Base-by-base conservation (phyloP, 2,329 filamentous ascomycete genomes). In the Cercospora sojina region DNA sequence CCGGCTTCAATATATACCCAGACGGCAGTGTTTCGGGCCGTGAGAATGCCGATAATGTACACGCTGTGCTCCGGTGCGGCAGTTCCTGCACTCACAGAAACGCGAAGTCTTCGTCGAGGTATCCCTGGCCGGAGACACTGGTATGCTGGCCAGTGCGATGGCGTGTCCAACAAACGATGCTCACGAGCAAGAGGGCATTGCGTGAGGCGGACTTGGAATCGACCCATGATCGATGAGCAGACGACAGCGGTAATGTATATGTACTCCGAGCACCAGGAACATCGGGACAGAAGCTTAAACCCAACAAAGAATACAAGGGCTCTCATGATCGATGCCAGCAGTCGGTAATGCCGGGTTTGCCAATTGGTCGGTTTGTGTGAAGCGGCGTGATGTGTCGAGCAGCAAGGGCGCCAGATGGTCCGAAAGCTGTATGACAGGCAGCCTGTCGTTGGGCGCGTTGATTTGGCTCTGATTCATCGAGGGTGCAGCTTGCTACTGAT, bases 1-100 rank as follows among this genome's bases (percentile, higher is more conserved):
- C 31, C 60, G 60, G 60, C 49, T 25, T 31, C 31, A 16, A 63
- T 25, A 25, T 53, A 27, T 35, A 16, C 43, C 29, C 41, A 47
- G 49, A 57, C 60, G 32, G 49, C 49, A 27, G 8, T 43, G 51
- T 27, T 20, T 63, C 60, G 60, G 59, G 31, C 49, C 60, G 60
- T 20, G 35, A 38, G 49, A 35, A 12, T 25, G 49, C 49, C 60
- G 60, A 29, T 56, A 23, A 27, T 6, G 20, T 62, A 23, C 13
- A 41, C 20, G 29, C n/a, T 38, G 20, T 12, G n/a, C 56, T 58
- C 23, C 57, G 23, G 31, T 47, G 35, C 35, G 10, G 20, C 35
- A 27, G 18, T 41, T 27, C 13, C 25, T 43, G 20, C 57, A 18
- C 47, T 25, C 25, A 8, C 20, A 27, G 23, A 16, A 27, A 7